Percentiles rank a stretch among this genome's conserved stretches.
Conservation (phyloP, 371 early-diverging fungal genomes). For the Rhizoclosmatium hyalinum region DNA sequence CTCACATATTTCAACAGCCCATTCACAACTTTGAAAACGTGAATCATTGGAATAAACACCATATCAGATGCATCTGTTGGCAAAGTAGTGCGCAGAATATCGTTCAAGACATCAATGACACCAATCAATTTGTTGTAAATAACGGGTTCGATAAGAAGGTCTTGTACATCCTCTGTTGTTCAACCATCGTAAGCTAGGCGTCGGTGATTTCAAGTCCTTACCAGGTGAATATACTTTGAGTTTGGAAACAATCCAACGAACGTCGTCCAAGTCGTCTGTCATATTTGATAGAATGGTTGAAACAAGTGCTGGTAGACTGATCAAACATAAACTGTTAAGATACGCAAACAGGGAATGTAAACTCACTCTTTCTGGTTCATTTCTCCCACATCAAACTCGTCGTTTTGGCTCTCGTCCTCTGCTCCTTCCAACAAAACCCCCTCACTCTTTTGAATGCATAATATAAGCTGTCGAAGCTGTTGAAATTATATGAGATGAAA, state of each 20-base stretch:
- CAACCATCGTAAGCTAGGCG: not conserved
- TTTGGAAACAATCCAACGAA: slow-evolving; percentile 16
- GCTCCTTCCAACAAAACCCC: slow-evolving; percentile 9
- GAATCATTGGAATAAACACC: slow-evolving; percentile 7
- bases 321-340: not conserved
- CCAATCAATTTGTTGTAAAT: slow-evolving; percentile 3
- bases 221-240: not conserved
- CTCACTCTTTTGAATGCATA: not conserved
- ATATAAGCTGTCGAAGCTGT: slow-evolving; percentile 1
- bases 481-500: not conserved
- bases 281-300: not conserved
- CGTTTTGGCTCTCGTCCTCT: slow-evolving; percentile 9
- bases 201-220: not conserved
- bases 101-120: not conserved
- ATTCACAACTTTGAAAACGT: slow-evolving; percentile 21
- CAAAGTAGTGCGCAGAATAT: slow-evolving; percentile 8
- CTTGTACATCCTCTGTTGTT: slow-evolving; percentile 1
- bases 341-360: not conserved
- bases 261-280: slow-evolving; percentile 16
- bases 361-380: slow-evolving; percentile 7
- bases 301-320: not conserved
- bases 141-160: slow-evolving; percentile 1
- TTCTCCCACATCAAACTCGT: not conserved
- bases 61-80: slow-evolving; percentile 16
- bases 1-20: slow-evolving; percentile 26